phyloP scores from a whole-genome alignment of 805 yeast species.

The Teunomyces kruisii region DNA sequence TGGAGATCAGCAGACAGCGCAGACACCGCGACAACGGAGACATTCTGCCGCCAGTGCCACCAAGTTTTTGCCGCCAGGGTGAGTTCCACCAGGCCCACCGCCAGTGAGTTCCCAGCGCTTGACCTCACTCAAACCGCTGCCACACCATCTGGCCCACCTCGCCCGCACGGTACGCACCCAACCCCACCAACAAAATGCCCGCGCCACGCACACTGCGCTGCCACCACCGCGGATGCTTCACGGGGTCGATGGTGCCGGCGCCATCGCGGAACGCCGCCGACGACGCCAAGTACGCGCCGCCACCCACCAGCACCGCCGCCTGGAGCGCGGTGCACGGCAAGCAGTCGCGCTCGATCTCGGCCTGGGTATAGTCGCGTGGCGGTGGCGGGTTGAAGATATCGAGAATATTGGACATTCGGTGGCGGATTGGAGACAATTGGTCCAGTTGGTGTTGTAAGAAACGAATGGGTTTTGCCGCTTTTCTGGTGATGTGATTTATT shows the following conservation, averaged over 20 bases:
- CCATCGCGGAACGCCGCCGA: conserved; percentile 54
- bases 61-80: too few relatives aligned
- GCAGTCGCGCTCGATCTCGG: conserved; percentile 54
- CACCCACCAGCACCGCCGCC: conserved; percentile 53
- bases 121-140: background rate
- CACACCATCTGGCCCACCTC: conserved; percentile 42
- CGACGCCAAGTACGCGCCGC: conserved; percentile 62
- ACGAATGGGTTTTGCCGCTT: too few relatives aligned
- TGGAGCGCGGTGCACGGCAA: conserved; percentile 69
- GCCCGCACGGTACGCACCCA: conserved; percentile 63
- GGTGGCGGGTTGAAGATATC: conserved; percentile 54
- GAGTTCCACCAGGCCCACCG: too few relatives aligned
- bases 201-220: conserved; percentile 48
- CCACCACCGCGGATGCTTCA: conserved; percentile 61
- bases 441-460: too few relatives aligned
- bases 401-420: conserved; percentile 46
- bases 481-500: too few relatives aligned
- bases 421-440: too few relatives aligned
- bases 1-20: too few relatives aligned
- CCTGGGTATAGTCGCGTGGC: conserved; percentile 38
- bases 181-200: conserved; percentile 54
- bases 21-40: too few relatives aligned
- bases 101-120: too few relatives aligned
- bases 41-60: too few relatives aligned
- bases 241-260: conserved; percentile 33